These are phyloP conservation scores for Avena atlantica DNA, from an alignment of 176 grass and related monocot genomes.

Conservation along the genomic window DNA sequence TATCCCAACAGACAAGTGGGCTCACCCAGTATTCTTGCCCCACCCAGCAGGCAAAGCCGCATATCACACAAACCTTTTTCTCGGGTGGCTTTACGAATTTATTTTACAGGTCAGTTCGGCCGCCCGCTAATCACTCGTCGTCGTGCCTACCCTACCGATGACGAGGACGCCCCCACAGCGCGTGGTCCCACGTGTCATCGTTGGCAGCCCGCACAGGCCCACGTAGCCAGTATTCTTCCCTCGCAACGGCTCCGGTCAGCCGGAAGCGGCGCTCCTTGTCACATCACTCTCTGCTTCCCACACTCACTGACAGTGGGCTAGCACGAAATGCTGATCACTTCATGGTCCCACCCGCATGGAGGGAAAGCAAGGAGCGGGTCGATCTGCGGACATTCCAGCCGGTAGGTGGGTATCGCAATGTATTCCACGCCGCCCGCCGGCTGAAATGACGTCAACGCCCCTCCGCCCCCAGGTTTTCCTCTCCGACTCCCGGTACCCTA, in stretches of 20 bases:
- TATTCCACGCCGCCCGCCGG: background rate
- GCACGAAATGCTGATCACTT: fast-evolving
- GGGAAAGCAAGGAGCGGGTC: no score
- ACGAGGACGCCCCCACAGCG: fast-evolving
- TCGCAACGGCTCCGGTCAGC: constrained; percentile 9
- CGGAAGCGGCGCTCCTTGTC: background rate
- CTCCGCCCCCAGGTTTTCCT: background rate
- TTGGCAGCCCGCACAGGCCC: background rate
- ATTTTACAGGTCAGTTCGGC: no score
- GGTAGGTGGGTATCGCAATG: background rate
- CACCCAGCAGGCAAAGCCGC: constrained; percentile 34
- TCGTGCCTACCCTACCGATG: background rate
- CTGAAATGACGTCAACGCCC: constrained; percentile 34
- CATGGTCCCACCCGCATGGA: background rate
- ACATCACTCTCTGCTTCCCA: fast-evolving
- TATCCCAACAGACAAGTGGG: constrained; percentile 5
- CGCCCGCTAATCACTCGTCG: background rate
- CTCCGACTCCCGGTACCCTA: background rate
- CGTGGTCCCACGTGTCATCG: background rate
- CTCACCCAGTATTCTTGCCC: background rate
- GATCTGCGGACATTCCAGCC: background rate
- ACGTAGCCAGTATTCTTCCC: no score
- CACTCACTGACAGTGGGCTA: background rate
- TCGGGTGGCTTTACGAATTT: background rate
- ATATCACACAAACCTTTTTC: background rate